These are phyloP conservation scores for Schizophyllum amplum DNA, from an alignment of 1,284 basidiomycete species.

Conservation along the genomic window DNA sequence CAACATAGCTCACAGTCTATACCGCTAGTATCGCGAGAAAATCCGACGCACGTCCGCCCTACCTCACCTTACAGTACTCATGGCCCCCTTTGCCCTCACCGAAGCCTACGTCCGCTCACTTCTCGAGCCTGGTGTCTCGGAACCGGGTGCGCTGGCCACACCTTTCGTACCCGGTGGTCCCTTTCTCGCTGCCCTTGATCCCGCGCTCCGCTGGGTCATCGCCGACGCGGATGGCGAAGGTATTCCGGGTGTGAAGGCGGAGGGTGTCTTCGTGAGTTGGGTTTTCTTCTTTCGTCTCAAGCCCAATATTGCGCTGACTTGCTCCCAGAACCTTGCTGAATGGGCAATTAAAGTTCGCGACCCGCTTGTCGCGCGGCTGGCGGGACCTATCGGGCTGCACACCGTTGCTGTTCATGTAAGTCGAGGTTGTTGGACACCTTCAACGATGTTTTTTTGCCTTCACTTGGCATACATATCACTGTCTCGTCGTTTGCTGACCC, in stretches of 20 bases:
- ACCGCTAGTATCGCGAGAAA: too few species aligned
- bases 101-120: background rate
- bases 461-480: background rate
- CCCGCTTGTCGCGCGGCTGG: background rate
- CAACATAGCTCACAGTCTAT: too few species aligned
- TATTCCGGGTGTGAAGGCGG: background rate
- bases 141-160: background rate
- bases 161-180: background rate
- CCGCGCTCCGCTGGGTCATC: slow-evolving; percentile 2
- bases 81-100: background rate
- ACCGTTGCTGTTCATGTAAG: background rate
- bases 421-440: too few species aligned
- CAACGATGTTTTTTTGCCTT: too few species aligned
- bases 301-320: background rate
- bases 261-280: background rate
- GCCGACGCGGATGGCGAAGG: background rate
- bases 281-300: background rate
- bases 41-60: too few species aligned
- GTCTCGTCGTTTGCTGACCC: background rate
- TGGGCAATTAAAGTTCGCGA: background rate
- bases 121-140: background rate
- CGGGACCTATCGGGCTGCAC: background rate
- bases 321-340: slow-evolving; percentile 1
- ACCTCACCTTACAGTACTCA: too few species aligned
- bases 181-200: background rate